Evolutionary conservation across 1,284 basidiomycete genomes (phyloP).

Genomic region (Tylopilus sp.): DNA sequence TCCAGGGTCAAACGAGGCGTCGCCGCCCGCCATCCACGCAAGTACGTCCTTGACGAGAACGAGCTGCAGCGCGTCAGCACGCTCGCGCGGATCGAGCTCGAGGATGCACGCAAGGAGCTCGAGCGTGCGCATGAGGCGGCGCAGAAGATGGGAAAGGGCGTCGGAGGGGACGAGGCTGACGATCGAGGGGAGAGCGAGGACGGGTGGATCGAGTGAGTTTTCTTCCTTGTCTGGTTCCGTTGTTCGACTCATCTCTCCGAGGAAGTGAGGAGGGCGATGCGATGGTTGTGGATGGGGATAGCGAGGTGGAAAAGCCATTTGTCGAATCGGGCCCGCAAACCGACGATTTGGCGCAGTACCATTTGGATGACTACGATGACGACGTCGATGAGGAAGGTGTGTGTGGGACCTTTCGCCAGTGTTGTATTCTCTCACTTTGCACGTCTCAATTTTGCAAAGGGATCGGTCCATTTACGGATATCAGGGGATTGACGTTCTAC

Average conservation of each 20-base stretch:
- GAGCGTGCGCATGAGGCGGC: slow-evolving; percentile 80
- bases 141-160: slow-evolving; percentile 62
- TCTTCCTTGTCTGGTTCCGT: too few species aligned
- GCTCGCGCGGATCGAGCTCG: slow-evolving; percentile 83
- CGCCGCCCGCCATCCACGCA: slow-evolving; percentile 72
- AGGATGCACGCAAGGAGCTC: slow-evolving; percentile 83
- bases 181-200: slow-evolving; percentile 52
- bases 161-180: slow-evolving; percentile 57
- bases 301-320: slow-evolving; percentile 38
- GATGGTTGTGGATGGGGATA: slow-evolving; percentile 63
- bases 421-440: background rate
- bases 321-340: slow-evolving; percentile 43
- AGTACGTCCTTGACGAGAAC: slow-evolving; percentile 88
- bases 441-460: slow-evolving; percentile 40
- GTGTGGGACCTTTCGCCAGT: background rate
- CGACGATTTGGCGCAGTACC: slow-evolving; percentile 88
- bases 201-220: slow-evolving; percentile 85
- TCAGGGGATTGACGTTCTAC: slow-evolving; percentile 93
- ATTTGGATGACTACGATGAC: slow-evolving; percentile 94
- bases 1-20: slow-evolving; percentile 83
- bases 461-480: slow-evolving; percentile 90
- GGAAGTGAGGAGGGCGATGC: slow-evolving; percentile 48
- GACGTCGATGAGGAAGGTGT: slow-evolving; percentile 54
- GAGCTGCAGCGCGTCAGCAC: slow-evolving; percentile 90
- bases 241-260: slow-evolving; percentile 38